Evolutionary conservation across 139 green algal species (phyloP), one percentile per base, ranked within the genome.

Genomic region (Pseudopediastrum boryanum): DNA sequence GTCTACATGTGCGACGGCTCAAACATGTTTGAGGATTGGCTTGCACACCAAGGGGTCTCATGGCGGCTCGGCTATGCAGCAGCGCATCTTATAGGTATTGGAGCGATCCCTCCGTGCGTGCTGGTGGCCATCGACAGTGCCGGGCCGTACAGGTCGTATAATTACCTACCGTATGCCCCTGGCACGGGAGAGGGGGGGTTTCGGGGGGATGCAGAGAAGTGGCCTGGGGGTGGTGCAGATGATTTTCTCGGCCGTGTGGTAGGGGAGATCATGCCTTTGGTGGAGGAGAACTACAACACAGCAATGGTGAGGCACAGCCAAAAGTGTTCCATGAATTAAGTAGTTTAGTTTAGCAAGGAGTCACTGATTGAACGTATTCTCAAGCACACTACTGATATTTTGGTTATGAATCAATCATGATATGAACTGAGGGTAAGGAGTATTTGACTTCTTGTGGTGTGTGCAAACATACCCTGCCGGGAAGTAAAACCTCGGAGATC

Each of bases 11-110:
- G 73, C 21, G 87, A 91, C 58, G 87, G 79, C 7, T 75, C 86
- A 43, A 91, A 91, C 82, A 84, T 83, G 83, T 91, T 89, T 68
- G 84, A 91, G 64, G 86, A 89, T 77, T 86, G 82, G 73, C 64
- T 89, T 48, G 79, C 81, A 0, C 81, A 89, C 64, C 84, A 89
- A 44, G 85, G 83, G 42, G 71, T 83, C 35, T 83, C 85, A 1
- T 90, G 85, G 85, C 43, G 61, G 12, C 52, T 86, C 35, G 85
- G 85, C 41, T 70, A 79, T 39, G 79, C 75, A 2, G 82, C 84
- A 4, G 74, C 75, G 9, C 61, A 80, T 29, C 82, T 91, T 19
- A 86, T 86, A 29, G 29, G 35, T 2, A 8, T 46, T 2, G 75
- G 75, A 16, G 44, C 51, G 63, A 36, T 86, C 54, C 85, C 85